Percentiles rank a stretch among this genome's conserved stretches.
Evolutionary conservation across 2,329 filamentous ascomycete species (phyloP).

Genomic region (Pyricularia grisea): DNA sequence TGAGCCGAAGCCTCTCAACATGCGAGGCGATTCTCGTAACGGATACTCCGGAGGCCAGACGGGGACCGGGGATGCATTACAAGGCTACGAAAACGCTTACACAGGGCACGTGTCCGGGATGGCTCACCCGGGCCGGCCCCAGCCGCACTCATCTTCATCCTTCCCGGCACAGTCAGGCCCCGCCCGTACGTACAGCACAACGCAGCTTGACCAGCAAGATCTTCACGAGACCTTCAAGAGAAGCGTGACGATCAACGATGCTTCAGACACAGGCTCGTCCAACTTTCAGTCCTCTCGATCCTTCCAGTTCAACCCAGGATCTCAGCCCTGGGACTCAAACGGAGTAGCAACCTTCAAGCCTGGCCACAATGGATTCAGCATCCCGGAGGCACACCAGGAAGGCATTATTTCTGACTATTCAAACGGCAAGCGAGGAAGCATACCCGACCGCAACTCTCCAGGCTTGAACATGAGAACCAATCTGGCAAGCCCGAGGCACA

Average conservation of each 20-base stretch:
- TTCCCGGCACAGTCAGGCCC: neutral
- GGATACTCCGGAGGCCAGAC: neutral
- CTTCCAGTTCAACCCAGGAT: constrained; percentile 37
- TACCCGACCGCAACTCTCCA: constrained; percentile 26
- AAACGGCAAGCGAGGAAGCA: constrained; percentile 21
- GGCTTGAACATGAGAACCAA: constrained; percentile 1
- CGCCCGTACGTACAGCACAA: constrained; percentile 5
- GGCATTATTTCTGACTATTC: neutral
- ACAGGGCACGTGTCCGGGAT: neutral
- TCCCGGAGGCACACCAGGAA: neutral
- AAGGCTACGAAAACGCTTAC: constrained; percentile 1
- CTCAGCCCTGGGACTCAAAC: constrained; percentile 33
- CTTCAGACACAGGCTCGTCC: constrained; percentile 12
- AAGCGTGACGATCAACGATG: constrained; percentile 23
- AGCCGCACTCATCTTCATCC: constrained; percentile 19
- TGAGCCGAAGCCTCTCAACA: neutral
- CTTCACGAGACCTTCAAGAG: constrained; percentile 24
- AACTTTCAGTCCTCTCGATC: constrained; percentile 19
- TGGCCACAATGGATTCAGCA: neutral
- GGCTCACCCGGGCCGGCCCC: constrained; percentile 24
- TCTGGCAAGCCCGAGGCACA: constrained; percentile 11
- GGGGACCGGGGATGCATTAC: neutral
- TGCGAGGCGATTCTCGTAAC: neutral
- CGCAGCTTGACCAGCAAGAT: constrained; percentile 27
- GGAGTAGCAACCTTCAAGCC: neutral